Evolutionary conservation across 805 yeast genomes (phyloP).

Genomic region (Kodamaea fukazawae): DNA sequence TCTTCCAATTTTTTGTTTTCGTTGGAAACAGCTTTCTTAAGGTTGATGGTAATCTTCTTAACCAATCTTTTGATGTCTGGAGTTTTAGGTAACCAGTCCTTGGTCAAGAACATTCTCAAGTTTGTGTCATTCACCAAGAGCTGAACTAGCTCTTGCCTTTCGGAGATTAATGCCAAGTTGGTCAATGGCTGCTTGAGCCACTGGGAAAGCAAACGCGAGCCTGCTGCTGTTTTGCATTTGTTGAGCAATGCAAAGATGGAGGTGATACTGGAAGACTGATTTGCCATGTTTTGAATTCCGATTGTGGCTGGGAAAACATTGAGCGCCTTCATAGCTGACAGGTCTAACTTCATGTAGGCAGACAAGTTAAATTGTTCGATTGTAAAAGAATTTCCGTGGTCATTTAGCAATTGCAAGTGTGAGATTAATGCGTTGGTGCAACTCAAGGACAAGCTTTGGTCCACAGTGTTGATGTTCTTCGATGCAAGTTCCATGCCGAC

Average conservation of each 20-base stretch:
- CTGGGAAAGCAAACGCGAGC: slow-evolving; percentile 80
- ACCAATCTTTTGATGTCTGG: slow-evolving; percentile 81
- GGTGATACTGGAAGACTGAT: slow-evolving; percentile 16
- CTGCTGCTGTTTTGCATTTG: slow-evolving; percentile 87
- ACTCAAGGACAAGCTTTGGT: slow-evolving; percentile 50
- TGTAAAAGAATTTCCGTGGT: slow-evolving; percentile 53
- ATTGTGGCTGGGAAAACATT: slow-evolving; percentile 53
- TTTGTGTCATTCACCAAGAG: slow-evolving; percentile 67
- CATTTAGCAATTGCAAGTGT: slow-evolving; percentile 64
- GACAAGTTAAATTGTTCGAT: slow-evolving; percentile 67
- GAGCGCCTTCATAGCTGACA: slow-evolving; percentile 84
- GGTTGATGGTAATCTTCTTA: slow-evolving; percentile 53
- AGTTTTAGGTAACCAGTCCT: slow-evolving; percentile 62
- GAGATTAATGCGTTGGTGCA: slow-evolving; percentile 67
- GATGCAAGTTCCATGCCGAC: slow-evolving; percentile 50
- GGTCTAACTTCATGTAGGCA: slow-evolving; percentile 87
- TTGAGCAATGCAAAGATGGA: slow-evolving; percentile 83
- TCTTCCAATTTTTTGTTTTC: slow-evolving; percentile 74
- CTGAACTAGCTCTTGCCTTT: slow-evolving; percentile 76
- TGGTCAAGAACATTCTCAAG: slow-evolving; percentile 61
- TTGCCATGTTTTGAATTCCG: slow-evolving; percentile 10
- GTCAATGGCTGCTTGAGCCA: slow-evolving; percentile 97
- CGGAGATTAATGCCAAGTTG: slow-evolving; percentile 52
- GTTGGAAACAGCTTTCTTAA: slow-evolving; percentile 28
- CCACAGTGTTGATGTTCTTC: slow-evolving; percentile 47